Conservation (phyloP, 768 basidiomycete genomes). For the Amanita jacksonii region DNA sequence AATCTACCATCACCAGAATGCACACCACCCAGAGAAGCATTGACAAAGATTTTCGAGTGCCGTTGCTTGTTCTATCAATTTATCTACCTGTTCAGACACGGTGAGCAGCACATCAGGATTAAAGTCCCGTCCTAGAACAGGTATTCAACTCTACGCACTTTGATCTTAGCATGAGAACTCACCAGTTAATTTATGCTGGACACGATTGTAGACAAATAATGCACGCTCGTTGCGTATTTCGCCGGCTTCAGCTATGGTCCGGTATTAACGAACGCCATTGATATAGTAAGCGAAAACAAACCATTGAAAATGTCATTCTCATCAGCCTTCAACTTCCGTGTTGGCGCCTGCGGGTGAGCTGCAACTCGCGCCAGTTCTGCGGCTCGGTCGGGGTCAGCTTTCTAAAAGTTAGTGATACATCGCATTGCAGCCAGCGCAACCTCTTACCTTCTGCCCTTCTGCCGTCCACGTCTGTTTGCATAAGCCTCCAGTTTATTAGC, state of each 20-base stretch:
- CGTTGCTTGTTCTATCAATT: slow-evolving; percentile 88
- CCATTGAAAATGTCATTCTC: slow-evolving; percentile 93
- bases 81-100: slow-evolving; percentile 84
- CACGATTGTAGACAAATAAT: slow-evolving; percentile 86
- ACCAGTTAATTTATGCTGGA: slow-evolving; percentile 93
- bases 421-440: slow-evolving; percentile 21
- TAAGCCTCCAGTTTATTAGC: slow-evolving; percentile 92
- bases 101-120: slow-evolving; percentile 68
- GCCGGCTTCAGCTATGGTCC: slow-evolving; percentile 54
- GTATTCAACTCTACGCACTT: neutral
- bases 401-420: no score
- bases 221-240: slow-evolving; percentile 91
- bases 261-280: slow-evolving; percentile 29
- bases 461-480: slow-evolving; percentile 73
- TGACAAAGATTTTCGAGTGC: slow-evolving; percentile 93
- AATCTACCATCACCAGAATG: slow-evolving; percentile 50
- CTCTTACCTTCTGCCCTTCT: slow-evolving; percentile 56
- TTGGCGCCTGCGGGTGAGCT: slow-evolving; percentile 70
- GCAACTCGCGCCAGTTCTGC: slow-evolving; percentile 59
- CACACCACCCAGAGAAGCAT: slow-evolving; percentile 94
- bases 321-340: slow-evolving; percentile 78
- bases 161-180: slow-evolving; percentile 13
- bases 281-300: slow-evolving; percentile 22
- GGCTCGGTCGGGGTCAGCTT: slow-evolving; percentile 38
- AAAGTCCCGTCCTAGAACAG: slow-evolving; percentile 74